phyloP scores from a whole-genome alignment of 2,329 filamentous ascomycete genomes.

The Cladorrhinum sp. region DNA sequence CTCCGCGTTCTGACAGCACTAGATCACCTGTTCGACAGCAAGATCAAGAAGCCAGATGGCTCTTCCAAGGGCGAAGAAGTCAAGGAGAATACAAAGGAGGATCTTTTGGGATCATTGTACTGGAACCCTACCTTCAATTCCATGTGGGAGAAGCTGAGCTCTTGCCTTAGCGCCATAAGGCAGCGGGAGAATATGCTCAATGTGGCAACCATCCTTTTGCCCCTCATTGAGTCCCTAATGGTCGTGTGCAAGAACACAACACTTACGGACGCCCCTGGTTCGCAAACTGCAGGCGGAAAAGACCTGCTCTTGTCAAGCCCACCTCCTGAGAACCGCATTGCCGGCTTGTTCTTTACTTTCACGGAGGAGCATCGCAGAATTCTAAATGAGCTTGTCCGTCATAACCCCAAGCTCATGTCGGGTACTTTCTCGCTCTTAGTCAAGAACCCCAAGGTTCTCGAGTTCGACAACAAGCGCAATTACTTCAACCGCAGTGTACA shows the following conservation, averaged over 20 bases:
- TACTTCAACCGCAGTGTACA: constrained; percentile 97
- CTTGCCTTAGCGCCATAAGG: constrained; percentile 82
- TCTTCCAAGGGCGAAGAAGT: constrained; percentile 45
- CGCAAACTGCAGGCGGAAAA: constrained; percentile 50
- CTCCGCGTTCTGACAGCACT: constrained; percentile 88
- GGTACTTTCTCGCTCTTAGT: constrained; percentile 94
- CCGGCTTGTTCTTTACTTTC: constrained; percentile 92
- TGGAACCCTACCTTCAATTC: constrained; percentile 86
- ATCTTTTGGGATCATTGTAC: constrained; percentile 83
- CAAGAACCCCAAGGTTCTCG: constrained; percentile 97
- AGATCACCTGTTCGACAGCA: constrained; percentile 91
- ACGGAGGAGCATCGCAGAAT: constrained; percentile 98
- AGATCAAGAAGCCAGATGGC: constrained; percentile 57
- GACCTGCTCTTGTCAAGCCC: constrained; percentile 74
- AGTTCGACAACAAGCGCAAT: constrained; percentile 99
- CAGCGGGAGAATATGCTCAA: constrained; percentile 94
- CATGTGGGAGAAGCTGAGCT: constrained; percentile 89
- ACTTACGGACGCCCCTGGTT: constrained; percentile 60
- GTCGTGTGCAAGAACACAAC: constrained; percentile 98
- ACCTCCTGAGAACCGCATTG: constrained; percentile 75
- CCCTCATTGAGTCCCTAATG: constrained; percentile 95
- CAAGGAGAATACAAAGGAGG: constrained; percentile 66
- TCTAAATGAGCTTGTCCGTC: constrained; percentile 93
- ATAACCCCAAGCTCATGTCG: constrained; percentile 97
- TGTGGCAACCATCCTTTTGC: constrained; percentile 90